Percentiles rank a stretch among this genome's conserved stretches.
Evolutionary conservation across 2,329 filamentous ascomycete genomes (phyloP).

Genomic region (Xylariaceae sp.): DNA sequence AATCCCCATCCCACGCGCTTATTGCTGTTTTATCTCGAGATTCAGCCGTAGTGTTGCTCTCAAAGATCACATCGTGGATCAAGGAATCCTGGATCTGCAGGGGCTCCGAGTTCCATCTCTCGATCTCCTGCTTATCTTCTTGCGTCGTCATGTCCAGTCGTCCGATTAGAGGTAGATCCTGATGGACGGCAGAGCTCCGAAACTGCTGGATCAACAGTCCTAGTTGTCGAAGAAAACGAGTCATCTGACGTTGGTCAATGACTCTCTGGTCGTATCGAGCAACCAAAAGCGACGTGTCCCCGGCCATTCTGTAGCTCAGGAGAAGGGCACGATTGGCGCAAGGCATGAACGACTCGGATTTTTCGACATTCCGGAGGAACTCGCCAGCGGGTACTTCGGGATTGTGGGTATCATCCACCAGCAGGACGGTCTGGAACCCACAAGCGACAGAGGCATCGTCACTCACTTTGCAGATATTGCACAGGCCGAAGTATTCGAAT

Average conservation of each 20-base stretch:
- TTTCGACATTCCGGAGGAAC: constrained; percentile 7
- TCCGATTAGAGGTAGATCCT: constrained; percentile 3
- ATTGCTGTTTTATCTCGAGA: constrained; percentile 4
- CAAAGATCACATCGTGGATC: constrained; percentile 9
- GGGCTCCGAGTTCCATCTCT: constrained; percentile 4
- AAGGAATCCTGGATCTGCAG: not conserved
- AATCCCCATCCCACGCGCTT: constrained; percentile 9
- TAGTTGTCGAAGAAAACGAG: constrained; percentile 7
- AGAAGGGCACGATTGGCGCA: constrained; percentile 9
- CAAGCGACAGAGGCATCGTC: constrained; percentile 9
- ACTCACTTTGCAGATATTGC: constrained; percentile 5
- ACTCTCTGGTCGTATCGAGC: constrained; percentile 8
- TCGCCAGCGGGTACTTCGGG: not conserved
- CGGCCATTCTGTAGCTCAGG: constrained; percentile 3
- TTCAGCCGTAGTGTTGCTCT: not conserved
- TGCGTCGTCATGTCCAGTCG: constrained; percentile 7
- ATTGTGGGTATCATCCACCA: constrained; percentile 3
- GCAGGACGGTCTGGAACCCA: constrained; percentile 8
- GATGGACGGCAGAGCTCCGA: constrained; percentile 1
- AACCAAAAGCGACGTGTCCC: constrained; percentile 3
- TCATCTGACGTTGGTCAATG: constrained; percentile 3
- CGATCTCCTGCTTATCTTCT: constrained; percentile 7
- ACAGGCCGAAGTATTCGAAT: constrained; percentile 7
- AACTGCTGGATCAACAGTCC: constrained; percentile 9
- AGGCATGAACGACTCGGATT: constrained; percentile 5